These are phyloP conservation scores for Hygrocybe punicea DNA, from an alignment of 768 basidiomycete genomes.

Conservation along the genomic window DNA sequence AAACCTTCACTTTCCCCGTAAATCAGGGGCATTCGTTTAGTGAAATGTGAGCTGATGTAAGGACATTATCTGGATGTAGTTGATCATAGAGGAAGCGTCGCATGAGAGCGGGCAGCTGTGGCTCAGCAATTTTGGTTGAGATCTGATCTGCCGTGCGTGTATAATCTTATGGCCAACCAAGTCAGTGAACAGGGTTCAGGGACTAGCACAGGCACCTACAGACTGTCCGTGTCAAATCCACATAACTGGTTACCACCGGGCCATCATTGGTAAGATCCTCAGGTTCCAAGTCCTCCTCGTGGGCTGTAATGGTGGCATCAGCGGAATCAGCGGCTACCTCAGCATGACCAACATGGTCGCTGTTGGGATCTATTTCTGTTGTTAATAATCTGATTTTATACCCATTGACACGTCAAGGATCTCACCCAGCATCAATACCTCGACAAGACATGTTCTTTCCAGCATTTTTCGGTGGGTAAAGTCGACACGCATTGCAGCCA, in stretches of 20 bases:
- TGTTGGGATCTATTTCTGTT: not conserved
- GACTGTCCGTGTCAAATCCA: no score
- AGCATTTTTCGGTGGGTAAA: slow-evolving; percentile 18
- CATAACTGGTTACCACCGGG: no score
- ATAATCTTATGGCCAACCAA: not conserved
- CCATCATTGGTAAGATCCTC: no score
- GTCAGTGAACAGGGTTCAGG: no score
- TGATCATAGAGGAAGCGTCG: slow-evolving; percentile 24
- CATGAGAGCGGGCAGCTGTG: not conserved
- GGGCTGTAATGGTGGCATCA: no score
- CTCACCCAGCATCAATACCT: not conserved
- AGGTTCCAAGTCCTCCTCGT: no score
- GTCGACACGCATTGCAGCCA: slow-evolving; percentile 17
- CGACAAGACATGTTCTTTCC: not conserved
- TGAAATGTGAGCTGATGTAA: not conserved
- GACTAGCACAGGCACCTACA: no score
- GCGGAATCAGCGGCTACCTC: no score
- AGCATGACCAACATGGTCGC: no score
- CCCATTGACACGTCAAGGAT: not conserved
- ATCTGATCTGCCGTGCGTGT: not conserved
- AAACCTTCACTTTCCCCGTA: not conserved
- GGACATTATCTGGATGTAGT: not conserved
- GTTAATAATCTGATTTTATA: not conserved
- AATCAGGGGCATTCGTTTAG: slow-evolving; percentile 6
- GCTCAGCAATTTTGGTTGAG: not conserved